Evolutionary conservation across 1,284 basidiomycete species (phyloP).

Genomic region (Anthracocystis walkeri): DNA sequence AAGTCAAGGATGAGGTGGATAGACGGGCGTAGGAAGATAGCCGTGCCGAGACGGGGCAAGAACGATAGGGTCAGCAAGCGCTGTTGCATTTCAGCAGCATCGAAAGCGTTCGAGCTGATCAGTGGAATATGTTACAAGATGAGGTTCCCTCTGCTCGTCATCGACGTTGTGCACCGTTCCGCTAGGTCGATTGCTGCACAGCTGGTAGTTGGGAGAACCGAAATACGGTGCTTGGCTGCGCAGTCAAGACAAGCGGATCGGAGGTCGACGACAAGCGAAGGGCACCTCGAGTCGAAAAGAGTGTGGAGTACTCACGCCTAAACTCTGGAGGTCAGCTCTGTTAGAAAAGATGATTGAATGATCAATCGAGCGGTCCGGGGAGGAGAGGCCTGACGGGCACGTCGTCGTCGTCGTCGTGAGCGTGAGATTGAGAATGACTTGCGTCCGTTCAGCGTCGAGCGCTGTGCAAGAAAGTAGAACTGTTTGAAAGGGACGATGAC

Average conservation of each 20-base stretch:
- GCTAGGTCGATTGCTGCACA: constrained; percentile 2
- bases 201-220: neutral
- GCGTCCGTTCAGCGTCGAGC: constrained; percentile 35
- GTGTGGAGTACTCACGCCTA: constrained; percentile 49
- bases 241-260: neutral
- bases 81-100: constrained; percentile 17
- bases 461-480: constrained; percentile 24
- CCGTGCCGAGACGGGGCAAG: constrained; percentile 11
- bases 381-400: constrained; percentile 29
- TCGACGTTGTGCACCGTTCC: neutral
- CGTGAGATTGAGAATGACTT: constrained; percentile 14
- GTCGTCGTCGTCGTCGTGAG: constrained; percentile 17
- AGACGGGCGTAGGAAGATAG: neutral
- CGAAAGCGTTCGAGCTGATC: neutral
- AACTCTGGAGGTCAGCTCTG: constrained; percentile 49
- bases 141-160: neutral
- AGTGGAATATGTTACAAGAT: constrained; percentile 4
- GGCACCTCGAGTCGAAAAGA: neutral
- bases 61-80: constrained; percentile 29
- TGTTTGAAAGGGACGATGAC: constrained; percentile 22
- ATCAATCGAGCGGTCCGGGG: constrained; percentile 55
- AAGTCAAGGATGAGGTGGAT: constrained; percentile 2
- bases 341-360: constrained; percentile 40
- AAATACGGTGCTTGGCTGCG: constrained; percentile 8
- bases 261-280: neutral